Conservation (phyloP, 805 yeast species). For the Cyberlindnera subsufficiens region DNA sequence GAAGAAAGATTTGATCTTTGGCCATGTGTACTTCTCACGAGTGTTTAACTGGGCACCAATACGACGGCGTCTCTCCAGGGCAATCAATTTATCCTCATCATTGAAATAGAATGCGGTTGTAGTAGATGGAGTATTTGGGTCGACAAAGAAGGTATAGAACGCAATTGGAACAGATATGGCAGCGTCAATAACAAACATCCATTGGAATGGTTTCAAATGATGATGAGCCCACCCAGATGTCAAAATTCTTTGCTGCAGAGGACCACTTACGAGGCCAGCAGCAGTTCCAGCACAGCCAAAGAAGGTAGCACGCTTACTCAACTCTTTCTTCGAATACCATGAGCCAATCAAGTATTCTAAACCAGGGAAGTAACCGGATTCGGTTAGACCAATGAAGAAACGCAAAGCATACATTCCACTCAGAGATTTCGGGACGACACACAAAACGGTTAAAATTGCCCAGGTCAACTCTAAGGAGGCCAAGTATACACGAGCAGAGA, state of each 20-base stretch:
- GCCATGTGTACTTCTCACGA: conserved; percentile 34
- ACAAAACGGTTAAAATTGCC: conserved; percentile 34
- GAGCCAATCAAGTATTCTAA: conserved; percentile 34
- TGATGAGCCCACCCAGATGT: conserved; percentile 18
- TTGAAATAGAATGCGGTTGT: conserved; percentile 37
- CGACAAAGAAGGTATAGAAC: conserved; percentile 34
- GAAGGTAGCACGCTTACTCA: conserved; percentile 29
- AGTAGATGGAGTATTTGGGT: conserved; percentile 42
- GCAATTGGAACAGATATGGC: conserved; percentile 37
- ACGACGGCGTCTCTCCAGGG: conserved; percentile 39
- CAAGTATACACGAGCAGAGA: conserved; percentile 39
- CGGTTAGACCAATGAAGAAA: conserved; percentile 39
- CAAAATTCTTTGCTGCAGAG: conserved; percentile 31
- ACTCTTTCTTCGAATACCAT: conserved; percentile 29
- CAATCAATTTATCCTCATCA: conserved; percentile 37
- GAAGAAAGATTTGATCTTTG: conserved; percentile 35
- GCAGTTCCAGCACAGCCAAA: conserved; percentile 32
- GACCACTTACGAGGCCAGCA: conserved; percentile 33
- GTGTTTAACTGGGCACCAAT: conserved; percentile 38
- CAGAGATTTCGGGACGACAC: conserved; percentile 25
- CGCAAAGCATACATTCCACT: conserved; percentile 27
- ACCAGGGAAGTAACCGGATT: conserved; percentile 47
- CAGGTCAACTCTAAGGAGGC: conserved; percentile 39
- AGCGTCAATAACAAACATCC: conserved; percentile 44
- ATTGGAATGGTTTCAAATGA: conserved; percentile 32